A percentile compares a stretch with the other conserved stretches of the same genome.
These are phyloP conservation scores for Candida orba DNA, from an alignment of 805 yeast genomes.

Conservation along the genomic window DNA sequence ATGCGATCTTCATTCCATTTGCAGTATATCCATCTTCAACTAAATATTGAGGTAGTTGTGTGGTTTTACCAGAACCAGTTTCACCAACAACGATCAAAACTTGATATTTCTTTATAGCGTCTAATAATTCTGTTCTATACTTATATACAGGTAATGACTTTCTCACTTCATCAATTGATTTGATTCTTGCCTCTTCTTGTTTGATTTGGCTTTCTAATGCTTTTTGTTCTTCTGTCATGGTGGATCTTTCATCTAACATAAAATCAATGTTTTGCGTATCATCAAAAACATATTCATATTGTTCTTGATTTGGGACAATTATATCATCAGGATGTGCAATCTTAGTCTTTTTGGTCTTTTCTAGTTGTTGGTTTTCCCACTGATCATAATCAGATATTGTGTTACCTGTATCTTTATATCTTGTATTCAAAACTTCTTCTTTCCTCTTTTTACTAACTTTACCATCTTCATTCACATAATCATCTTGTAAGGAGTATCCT, in stretches of 20 bases:
- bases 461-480: slow-evolving; percentile 44
- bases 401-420: slow-evolving; percentile 33
- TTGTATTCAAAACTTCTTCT: slow-evolving; percentile 38
- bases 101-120: slow-evolving; percentile 55
- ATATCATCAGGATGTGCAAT: slow-evolving; percentile 34
- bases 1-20: slow-evolving; percentile 57
- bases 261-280: slow-evolving; percentile 53
- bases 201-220: slow-evolving; percentile 28
- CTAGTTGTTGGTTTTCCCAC: slow-evolving; percentile 18
- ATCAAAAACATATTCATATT: slow-evolving; percentile 78
- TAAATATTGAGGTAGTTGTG: slow-evolving; percentile 84
- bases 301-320: slow-evolving; percentile 32
- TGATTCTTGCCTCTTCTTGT: slow-evolving; percentile 28
- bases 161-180: slow-evolving; percentile 34
- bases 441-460: slow-evolving; percentile 49
- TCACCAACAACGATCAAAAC: slow-evolving; percentile 75
- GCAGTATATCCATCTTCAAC: slow-evolving; percentile 74
- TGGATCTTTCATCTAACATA: slow-evolving; percentile 28
- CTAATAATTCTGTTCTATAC: slow-evolving; percentile 52
- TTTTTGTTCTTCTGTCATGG: slow-evolving; percentile 26
- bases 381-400: slow-evolving; percentile 18
- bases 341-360: slow-evolving; percentile 14
- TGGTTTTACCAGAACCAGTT: slow-evolving; percentile 93
- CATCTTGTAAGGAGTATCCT: slow-evolving; percentile 51
- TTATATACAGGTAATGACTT: slow-evolving; percentile 69